Evolutionary conservation across 1,284 basidiomycete species (phyloP).

Genomic region (Puccinia polysora): DNA sequence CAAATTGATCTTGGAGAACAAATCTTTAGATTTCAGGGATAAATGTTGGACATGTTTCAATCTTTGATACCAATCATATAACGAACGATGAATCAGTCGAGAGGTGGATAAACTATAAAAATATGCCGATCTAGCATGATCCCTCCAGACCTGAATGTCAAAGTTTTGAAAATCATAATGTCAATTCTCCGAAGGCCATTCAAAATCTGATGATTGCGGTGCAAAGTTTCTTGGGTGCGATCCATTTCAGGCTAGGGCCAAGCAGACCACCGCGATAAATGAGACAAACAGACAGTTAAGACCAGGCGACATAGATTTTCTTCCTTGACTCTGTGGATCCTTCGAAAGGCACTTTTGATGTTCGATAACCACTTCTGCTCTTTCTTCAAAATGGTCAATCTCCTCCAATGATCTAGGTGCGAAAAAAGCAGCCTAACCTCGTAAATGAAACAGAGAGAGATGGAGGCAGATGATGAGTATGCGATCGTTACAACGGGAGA

Average conservation of each 20-base stretch:
- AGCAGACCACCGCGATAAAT: no score
- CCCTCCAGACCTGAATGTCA: conserved; percentile 1
- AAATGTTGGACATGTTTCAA: not conserved
- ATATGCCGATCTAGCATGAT: conserved; percentile 9
- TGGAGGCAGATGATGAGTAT: not conserved
- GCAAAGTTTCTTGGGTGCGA: not conserved
- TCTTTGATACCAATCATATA: conserved; percentile 14
- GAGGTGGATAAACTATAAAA: not conserved
- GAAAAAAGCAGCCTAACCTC: conserved; percentile 3
- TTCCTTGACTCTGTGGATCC: conserved; percentile 15
- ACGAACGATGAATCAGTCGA: not conserved
- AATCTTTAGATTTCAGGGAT: not conserved
- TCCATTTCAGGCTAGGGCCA: no score
- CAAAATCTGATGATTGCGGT: not conserved
- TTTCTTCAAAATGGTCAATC: conserved; percentile 20
- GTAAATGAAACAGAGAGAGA: not conserved
- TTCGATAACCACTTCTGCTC: conserved; percentile 4
- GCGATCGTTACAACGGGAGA: not conserved
- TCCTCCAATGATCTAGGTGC: conserved; percentile 26
- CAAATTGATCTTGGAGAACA: not conserved
- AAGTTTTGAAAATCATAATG: not conserved
- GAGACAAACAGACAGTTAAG: conserved; percentile 43
- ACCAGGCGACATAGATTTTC: conserved; percentile 17
- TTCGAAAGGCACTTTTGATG: conserved; percentile 6
- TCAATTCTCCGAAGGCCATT: not conserved